Evolutionary conservation across 2,329 filamentous ascomycete species (phyloP).

Genomic region (Alternaria sp.): DNA sequence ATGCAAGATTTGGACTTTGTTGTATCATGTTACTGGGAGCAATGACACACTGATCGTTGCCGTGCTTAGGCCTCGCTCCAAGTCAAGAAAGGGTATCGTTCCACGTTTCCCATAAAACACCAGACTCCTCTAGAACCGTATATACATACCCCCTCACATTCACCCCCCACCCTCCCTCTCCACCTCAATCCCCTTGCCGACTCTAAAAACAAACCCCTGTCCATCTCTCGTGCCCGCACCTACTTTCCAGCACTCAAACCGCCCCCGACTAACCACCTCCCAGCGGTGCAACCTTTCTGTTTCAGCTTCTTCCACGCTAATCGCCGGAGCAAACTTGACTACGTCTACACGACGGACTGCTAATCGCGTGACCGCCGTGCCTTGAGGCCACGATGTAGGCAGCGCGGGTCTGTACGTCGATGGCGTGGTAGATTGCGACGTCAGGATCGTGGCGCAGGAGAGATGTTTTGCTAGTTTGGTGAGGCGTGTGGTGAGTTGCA

Average conservation of each 20-base stretch:
- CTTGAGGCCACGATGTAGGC: conserved; percentile 44
- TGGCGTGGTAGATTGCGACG: conserved; percentile 24
- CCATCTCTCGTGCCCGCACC: conserved; percentile 22
- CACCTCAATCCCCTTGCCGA: conserved; percentile 29
- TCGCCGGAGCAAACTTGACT: conserved; percentile 48
- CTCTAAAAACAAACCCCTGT: conserved; percentile 42
- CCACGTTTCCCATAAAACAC: background rate
- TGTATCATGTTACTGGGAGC: background rate
- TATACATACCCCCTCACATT: background rate
- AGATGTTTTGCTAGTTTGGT: conserved; percentile 19
- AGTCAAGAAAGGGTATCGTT: background rate
- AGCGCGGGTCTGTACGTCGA: conserved; percentile 25
- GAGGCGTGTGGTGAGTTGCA: conserved; percentile 25
- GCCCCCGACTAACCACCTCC: conserved; percentile 48
- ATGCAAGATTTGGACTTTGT: background rate
- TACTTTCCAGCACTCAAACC: conserved; percentile 49
- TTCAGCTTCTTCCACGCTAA: conserved; percentile 52
- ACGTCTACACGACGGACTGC: conserved; percentile 47
- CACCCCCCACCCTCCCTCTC: conserved; percentile 14
- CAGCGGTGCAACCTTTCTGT: conserved; percentile 47
- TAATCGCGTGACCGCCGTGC: conserved; percentile 42
- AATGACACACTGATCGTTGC: background rate
- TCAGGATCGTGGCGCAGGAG: conserved; percentile 25
- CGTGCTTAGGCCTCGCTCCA: background rate
- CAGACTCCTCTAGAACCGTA: background rate